Percentiles rank a stretch among this genome's conserved stretches.
Conservation (phyloP, 257 asterid genomes). For the Coffea eugenioides region DNA sequence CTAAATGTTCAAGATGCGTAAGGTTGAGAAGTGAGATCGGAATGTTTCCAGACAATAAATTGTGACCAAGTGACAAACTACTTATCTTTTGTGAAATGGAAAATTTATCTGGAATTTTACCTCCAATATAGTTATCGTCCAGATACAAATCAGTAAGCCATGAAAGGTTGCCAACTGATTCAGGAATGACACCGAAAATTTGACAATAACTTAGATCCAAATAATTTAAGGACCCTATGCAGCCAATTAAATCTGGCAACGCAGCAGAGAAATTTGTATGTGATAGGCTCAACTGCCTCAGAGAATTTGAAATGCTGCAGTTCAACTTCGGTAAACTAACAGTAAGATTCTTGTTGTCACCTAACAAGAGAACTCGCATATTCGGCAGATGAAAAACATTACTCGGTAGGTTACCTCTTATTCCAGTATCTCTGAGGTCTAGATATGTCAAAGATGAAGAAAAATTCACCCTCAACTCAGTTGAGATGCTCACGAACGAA, state of each 20-base stretch:
- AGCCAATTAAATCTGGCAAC: not conserved
- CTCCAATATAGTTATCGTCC: not conserved
- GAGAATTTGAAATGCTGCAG: not conserved
- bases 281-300: not conserved
- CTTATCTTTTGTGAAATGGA: too few species aligned
- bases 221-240: not conserved
- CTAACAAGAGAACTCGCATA: not conserved
- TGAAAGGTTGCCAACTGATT: conserved; percentile 12
- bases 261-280: not conserved
- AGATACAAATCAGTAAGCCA: not conserved
- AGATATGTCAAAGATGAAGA: conserved; percentile 10
- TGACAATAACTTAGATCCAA: not conserved
- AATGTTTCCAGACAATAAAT: not conserved
- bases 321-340: not conserved
- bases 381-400: not conserved
- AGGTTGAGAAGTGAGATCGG: not conserved
- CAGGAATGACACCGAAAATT: conserved; percentile 1
- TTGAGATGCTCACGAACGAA: not conserved
- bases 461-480: not conserved
- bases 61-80: not conserved
- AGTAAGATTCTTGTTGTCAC: not conserved
- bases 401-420: not conserved
- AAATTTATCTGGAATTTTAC: not conserved
- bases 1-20: not conserved
- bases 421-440: accelerated